These are phyloP conservation scores for Podospora bellae-mahoneyi DNA, from an alignment of 495 filamentous ascomycete species.

Conservation along the genomic window DNA sequence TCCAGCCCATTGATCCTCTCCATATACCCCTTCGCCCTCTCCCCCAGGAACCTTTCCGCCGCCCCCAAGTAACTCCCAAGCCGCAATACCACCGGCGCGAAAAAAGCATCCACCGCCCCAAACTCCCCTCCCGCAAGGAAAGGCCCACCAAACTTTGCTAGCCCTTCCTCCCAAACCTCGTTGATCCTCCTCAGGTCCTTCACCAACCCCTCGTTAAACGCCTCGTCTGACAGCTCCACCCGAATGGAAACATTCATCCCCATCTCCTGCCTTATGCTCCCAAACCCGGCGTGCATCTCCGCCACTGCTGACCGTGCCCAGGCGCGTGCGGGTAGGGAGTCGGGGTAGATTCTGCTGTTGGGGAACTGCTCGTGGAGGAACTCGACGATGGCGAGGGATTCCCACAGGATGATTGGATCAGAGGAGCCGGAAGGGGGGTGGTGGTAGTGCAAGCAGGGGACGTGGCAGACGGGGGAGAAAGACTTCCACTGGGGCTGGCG, in stretches of 20 bases:
- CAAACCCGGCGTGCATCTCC: slow-evolving; percentile 57
- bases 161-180: slow-evolving; percentile 39
- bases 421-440: neutral
- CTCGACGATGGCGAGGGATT: slow-evolving; percentile 55
- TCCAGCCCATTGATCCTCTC: slow-evolving; percentile 21
- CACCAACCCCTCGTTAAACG: slow-evolving; percentile 25
- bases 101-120: slow-evolving; percentile 42
- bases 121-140: slow-evolving; percentile 41
- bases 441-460: slow-evolving; percentile 34
- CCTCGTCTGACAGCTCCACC: slow-evolving; percentile 24
- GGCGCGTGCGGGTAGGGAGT: slow-evolving; percentile 42
- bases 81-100: slow-evolving; percentile 38
- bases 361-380: slow-evolving; percentile 51
- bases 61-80: slow-evolving; percentile 30
- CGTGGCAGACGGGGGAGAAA: slow-evolving; percentile 34
- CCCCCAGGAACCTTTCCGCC: slow-evolving; percentile 15
- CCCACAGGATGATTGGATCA: slow-evolving; percentile 34
- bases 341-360: slow-evolving; percentile 45
- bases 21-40: slow-evolving; percentile 25
- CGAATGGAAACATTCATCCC: slow-evolving; percentile 45
- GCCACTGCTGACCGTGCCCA: slow-evolving; percentile 49
- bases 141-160: slow-evolving; percentile 38
- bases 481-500: slow-evolving; percentile 22
- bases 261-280: slow-evolving; percentile 42
- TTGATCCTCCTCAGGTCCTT: slow-evolving; percentile 35